A percentile compares a stretch with the other conserved stretches of the same genome.
Conservation (phyloP, 768 basidiomycete genomes). For the Tylopilus cervinicoccineus region DNA sequence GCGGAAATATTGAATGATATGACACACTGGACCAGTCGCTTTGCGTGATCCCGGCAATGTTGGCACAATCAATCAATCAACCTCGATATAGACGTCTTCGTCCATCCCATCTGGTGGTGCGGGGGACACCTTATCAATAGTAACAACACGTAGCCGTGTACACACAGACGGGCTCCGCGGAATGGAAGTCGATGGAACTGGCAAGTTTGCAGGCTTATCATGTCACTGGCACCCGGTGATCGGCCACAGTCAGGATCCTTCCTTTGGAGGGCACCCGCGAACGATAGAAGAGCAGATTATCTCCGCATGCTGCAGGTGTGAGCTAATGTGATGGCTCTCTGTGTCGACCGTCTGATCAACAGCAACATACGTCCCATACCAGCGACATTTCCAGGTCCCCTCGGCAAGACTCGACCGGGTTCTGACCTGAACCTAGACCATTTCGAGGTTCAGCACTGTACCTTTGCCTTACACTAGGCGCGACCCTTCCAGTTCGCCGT, state of each 20-base stretch:
- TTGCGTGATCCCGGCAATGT: conserved; percentile 2
- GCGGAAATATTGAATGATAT: background rate
- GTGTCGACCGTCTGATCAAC: background rate
- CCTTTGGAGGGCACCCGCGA: conserved; percentile 14
- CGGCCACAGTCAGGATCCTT: background rate
- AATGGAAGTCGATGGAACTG: conserved; percentile 21
- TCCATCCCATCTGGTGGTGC: background rate
- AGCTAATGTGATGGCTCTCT: conserved; percentile 8
- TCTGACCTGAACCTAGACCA: conserved; percentile 15
- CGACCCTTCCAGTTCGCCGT: conserved; percentile 12
- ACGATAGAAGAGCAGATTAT: conserved; percentile 11
- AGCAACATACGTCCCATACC: too few relatives aligned
- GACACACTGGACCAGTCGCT: background rate
- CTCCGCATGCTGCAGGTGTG: conserved; percentile 15
- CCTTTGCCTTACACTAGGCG: background rate
- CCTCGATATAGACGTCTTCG: conserved; percentile 9
- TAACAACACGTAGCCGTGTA: too few relatives aligned
- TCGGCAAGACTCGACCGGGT: conserved; percentile 2
- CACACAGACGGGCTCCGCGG: conserved; percentile 4
- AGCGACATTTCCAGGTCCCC: too few relatives aligned
- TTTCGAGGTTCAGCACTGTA: too few relatives aligned
- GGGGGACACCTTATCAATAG: conserved; percentile 2
- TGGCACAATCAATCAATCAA: conserved; percentile 7
- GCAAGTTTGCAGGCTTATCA: conserved; percentile 14
- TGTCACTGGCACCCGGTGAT: conserved; percentile 11